These are phyloP conservation scores for Acmispon strigosus DNA, from an alignment of 306 rosid genomes.

Conservation along the genomic window DNA sequence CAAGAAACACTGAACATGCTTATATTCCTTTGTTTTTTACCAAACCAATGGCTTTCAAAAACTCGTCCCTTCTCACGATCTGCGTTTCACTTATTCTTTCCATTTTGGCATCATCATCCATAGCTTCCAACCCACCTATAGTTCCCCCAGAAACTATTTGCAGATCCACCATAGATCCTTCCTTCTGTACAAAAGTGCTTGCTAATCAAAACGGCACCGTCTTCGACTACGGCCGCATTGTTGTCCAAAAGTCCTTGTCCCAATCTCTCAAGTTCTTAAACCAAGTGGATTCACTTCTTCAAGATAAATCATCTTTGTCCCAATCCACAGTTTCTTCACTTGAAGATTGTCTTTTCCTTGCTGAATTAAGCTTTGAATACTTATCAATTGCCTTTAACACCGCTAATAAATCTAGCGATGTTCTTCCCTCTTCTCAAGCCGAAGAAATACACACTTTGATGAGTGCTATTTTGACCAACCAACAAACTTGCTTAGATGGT, in stretches of 20 bases:
- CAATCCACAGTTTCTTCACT: constrained; percentile 45
- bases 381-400: constrained; percentile 24
- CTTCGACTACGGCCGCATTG: constrained; percentile 45
- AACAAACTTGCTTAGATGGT: constrained; percentile 66
- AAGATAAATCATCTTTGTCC: constrained; percentile 17
- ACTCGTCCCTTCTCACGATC: too few relatives aligned
- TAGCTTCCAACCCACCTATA: too few relatives aligned
- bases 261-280: constrained; percentile 42
- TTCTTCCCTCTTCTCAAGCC: constrained; percentile 36
- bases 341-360: constrained; percentile 49
- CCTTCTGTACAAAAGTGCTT: constrained; percentile 44
- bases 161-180: constrained; percentile 43
- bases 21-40: too few relatives aligned
- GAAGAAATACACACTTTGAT: constrained; percentile 39
- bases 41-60: too few relatives aligned
- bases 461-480: constrained; percentile 58
- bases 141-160: constrained; percentile 36
- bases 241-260: constrained; percentile 45
- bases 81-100: too few relatives aligned
- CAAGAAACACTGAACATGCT: too few relatives aligned
- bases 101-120: too few relatives aligned
- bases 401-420: constrained; percentile 9
- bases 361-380: constrained; percentile 42
- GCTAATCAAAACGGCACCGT: constrained; percentile 39
- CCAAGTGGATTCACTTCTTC: constrained; percentile 32